A percentile compares a stretch with the other conserved stretches of the same genome.
phyloP scores from a whole-genome alignment of 2,329 filamentous ascomycete genomes.

The Emericellopsis cladophorae region DNA sequence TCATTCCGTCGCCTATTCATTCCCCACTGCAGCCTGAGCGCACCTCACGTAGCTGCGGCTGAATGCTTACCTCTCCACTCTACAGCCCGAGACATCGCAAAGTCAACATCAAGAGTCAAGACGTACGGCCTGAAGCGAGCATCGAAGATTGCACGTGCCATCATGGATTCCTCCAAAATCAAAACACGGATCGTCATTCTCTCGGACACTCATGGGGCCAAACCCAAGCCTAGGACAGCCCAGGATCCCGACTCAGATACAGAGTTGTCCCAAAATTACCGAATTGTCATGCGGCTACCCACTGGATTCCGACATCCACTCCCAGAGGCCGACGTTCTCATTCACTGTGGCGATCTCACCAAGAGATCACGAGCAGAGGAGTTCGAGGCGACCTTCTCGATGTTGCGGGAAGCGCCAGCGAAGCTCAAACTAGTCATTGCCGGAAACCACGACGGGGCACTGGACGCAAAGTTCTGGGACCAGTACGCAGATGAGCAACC shows the following conservation, averaged over 20 bases:
- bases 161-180: constrained; percentile 6
- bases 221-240: neutral
- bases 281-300: constrained; percentile 2
- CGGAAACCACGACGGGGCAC: constrained; percentile 39
- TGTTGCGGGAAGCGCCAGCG: constrained; percentile 28
- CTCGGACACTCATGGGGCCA: constrained; percentile 22
- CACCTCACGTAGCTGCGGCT: too few species aligned
- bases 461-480: constrained; percentile 16
- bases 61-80: too few species aligned
- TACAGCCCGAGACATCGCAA: too few species aligned
- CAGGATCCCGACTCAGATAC: constrained; percentile 5
- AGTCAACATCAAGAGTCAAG: too few species aligned
- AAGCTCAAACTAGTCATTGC: constrained; percentile 41
- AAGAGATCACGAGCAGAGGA: constrained; percentile 25
- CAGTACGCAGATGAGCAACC: too few species aligned
- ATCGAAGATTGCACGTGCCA: neutral
- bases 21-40: too few species aligned
- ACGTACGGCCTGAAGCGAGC: too few species aligned
- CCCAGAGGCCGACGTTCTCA: constrained; percentile 29
- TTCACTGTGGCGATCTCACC: constrained; percentile 42
- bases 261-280: constrained; percentile 10
- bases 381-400: constrained; percentile 23
- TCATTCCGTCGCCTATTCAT: too few species aligned
- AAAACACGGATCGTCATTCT: constrained; percentile 24
- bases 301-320: constrained; percentile 17